Conservation (phyloP, 768 basidiomycete species). For the Rhodocollybia butyracea region DNA sequence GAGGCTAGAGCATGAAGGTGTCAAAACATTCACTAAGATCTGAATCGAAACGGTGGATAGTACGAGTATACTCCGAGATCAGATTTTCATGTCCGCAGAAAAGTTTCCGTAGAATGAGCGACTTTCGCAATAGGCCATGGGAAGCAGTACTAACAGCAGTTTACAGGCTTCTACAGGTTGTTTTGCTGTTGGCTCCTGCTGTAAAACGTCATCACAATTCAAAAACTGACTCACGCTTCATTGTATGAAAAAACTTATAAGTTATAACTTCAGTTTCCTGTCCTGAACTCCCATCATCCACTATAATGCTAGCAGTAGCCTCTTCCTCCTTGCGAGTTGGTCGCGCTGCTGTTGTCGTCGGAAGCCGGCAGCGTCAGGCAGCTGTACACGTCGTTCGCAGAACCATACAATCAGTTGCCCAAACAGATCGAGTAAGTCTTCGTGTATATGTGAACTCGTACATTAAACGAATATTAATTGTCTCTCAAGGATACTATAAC, state of each 20-base stretch:
- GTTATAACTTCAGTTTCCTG: neutral
- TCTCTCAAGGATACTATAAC: conserved; percentile 87
- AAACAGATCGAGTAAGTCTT: conserved; percentile 67
- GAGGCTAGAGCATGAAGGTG: too few relatives aligned
- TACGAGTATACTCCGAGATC: too few relatives aligned
- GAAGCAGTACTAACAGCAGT: neutral
- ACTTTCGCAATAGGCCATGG: conserved; percentile 1
- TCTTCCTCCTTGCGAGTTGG: conserved; percentile 24
- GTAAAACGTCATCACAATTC: too few relatives aligned
- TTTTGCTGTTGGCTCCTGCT: neutral
- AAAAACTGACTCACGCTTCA: conserved; percentile 1
- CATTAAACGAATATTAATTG: neutral
- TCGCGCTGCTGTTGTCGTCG: conserved; percentile 43
- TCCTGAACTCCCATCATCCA: conserved; percentile 2
- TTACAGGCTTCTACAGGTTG: neutral
- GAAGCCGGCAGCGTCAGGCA: conserved; percentile 46
- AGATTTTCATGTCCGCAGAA: neutral
- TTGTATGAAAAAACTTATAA: neutral
- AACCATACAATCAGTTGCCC: conserved; percentile 51
- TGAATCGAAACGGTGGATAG: too few relatives aligned
- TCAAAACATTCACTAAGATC: too few relatives aligned
- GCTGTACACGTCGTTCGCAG: conserved; percentile 39
- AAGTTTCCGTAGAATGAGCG: neutral
- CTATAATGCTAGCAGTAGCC: neutral
- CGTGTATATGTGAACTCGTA: neutral